phyloP scores from a whole-genome alignment of 2,329 filamentous ascomycete species.

The Truncatella angustata region DNA sequence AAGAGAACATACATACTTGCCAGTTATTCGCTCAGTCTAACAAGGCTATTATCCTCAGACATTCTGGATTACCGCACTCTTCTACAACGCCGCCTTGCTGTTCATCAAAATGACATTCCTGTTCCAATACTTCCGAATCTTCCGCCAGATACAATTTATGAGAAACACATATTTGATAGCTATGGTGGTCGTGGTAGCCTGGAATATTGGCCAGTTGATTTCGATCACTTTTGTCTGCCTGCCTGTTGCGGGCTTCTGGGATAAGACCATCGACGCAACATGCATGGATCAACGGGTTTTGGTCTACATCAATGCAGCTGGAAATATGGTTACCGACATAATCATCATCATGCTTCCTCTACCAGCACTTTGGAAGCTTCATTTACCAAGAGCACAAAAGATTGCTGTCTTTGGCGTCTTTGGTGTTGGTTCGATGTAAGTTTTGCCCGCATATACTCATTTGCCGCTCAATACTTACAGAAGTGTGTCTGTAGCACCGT shows the following conservation, averaged over 20 bases:
- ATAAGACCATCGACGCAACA: slow-evolving; percentile 12
- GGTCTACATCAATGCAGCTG: slow-evolving; percentile 12
- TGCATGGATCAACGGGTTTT: slow-evolving; percentile 11
- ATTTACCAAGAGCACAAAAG: slow-evolving; percentile 12
- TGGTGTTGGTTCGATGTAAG: slow-evolving; percentile 9
- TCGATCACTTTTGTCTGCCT: slow-evolving; percentile 23
- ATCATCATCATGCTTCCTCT: slow-evolving; percentile 11
- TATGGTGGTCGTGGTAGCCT: slow-evolving; percentile 24
- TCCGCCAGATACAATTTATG: slow-evolving; percentile 23
- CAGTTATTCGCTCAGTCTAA: neutral
- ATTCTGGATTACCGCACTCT: slow-evolving; percentile 23
- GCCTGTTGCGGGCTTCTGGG: slow-evolving; percentile 27
- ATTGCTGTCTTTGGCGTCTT: slow-evolving; percentile 11
- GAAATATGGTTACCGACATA: slow-evolving; percentile 11
- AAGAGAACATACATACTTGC: neutral
- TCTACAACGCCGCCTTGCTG: slow-evolving; percentile 29
- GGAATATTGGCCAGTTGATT: slow-evolving; percentile 26
- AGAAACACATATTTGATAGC: slow-evolving; percentile 20
- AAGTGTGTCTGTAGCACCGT: slow-evolving; percentile 1
- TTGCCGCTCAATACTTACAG: neutral
- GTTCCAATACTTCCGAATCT: slow-evolving; percentile 35
- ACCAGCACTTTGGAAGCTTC: slow-evolving; percentile 11
- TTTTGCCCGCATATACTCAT: too few relatives aligned
- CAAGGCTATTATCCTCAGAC: neutral
- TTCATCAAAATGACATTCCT: slow-evolving; percentile 34